phyloP scores from a whole-genome alignment of 257 asterid species.

The Solanum pinnatisectum region DNA sequence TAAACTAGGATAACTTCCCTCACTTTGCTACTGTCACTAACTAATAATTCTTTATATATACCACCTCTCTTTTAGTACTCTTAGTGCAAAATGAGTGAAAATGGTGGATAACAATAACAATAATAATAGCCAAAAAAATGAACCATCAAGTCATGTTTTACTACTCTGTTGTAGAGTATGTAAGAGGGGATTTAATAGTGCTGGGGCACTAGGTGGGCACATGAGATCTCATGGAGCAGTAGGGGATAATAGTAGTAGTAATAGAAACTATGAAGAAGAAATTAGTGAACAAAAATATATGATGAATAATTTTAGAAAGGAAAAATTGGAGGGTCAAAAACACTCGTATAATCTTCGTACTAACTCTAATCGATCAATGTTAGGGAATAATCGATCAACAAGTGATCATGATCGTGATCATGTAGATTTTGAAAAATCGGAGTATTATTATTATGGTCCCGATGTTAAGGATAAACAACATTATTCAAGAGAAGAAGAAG shows the following conservation, averaged over 20 bases:
- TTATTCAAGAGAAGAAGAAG: constrained; percentile 46
- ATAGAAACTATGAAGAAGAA: background rate
- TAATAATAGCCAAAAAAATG: constrained; percentile 3
- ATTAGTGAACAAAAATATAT: background rate
- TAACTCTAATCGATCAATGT: constrained; percentile 21
- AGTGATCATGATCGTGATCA: background rate
- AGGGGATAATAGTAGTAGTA: constrained; percentile 9
- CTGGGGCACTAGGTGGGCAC: constrained; percentile 56
- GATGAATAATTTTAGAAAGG: background rate
- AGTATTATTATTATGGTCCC: background rate
- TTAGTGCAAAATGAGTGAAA: background rate
- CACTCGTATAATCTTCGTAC: constrained; percentile 57
- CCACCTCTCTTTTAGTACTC: background rate
- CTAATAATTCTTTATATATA: constrained; percentile 9
- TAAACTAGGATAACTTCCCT: constrained; percentile 49
- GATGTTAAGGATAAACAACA: background rate
- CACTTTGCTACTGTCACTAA: constrained; percentile 24
- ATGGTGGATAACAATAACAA: constrained; percentile 8
- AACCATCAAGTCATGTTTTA: constrained; percentile 5
- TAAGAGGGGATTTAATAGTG: constrained; percentile 33
- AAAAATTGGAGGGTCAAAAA: constrained; percentile 12
- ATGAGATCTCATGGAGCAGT: constrained; percentile 41
- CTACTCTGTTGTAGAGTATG: constrained; percentile 36
- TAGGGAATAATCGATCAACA: background rate
- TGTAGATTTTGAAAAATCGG: background rate